These are phyloP conservation scores for Lentinula novae-zelandiae DNA, from an alignment of 1,284 basidiomycete genomes.

Conservation along the genomic window DNA sequence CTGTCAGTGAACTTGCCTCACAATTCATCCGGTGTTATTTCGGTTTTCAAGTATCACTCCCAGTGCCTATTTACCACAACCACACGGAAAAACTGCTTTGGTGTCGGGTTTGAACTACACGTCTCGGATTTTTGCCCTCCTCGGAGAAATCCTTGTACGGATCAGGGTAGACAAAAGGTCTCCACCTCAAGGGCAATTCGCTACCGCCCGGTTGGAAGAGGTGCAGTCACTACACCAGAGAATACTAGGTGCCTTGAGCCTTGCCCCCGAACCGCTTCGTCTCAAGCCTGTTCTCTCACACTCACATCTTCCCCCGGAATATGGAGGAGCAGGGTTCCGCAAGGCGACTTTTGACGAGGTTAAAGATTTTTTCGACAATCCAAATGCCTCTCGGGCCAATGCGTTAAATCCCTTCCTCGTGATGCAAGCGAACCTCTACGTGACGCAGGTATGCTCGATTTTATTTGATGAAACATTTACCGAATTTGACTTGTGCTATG, in stretches of 20 bases:
- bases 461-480: conserved; percentile 10
- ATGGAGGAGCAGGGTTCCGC: conserved; percentile 64
- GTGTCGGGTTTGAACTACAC: conserved; percentile 85
- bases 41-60: conserved; percentile 64
- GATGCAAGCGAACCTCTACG: conserved; percentile 85
- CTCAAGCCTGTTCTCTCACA: conserved; percentile 52
- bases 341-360: conserved; percentile 83
- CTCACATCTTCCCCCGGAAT: conserved; percentile 49
- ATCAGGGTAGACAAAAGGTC: conserved; percentile 82
- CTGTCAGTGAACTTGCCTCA: conserved; percentile 11
- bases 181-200: conserved; percentile 77
- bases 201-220: conserved; percentile 76
- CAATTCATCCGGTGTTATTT: conserved; percentile 28
- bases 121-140: conserved; percentile 77
- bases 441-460: conserved; percentile 66
- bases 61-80: conserved; percentile 76
- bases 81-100: conserved; percentile 76
- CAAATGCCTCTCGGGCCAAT: conserved; percentile 76
- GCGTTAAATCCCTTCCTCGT: conserved; percentile 85
- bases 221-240: conserved; percentile 72
- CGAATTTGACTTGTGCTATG: conserved; percentile 6
- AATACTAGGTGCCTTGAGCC: conserved; percentile 64
- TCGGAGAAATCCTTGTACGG: conserved; percentile 80
- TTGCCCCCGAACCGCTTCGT: conserved; percentile 68
- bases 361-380: conserved; percentile 86